Evolutionary conservation across 2,329 filamentous ascomycete genomes (phyloP).

Genomic region (Penicillium sp.): DNA sequence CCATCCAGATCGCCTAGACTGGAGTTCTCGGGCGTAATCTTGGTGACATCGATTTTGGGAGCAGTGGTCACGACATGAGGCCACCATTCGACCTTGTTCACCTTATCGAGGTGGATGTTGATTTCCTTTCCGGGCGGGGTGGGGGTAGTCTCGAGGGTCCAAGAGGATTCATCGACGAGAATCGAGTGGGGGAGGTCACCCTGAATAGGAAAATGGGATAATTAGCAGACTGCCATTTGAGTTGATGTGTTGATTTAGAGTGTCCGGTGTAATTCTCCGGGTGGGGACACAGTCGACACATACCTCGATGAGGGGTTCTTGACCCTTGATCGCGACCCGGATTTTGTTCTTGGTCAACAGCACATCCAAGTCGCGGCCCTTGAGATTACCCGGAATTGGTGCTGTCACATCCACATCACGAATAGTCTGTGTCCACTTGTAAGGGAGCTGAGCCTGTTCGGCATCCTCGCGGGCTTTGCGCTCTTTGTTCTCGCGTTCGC

Average conservation of each 20-base stretch:
- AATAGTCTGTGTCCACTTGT: conserved; percentile 97
- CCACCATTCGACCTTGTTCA: conserved; percentile 99
- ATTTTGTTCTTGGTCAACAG: conserved; percentile 77
- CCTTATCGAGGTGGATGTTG: conserved; percentile 87
- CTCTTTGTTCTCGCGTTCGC: conserved; percentile 57
- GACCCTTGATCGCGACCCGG: conserved; percentile 80
- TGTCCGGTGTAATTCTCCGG: neutral
- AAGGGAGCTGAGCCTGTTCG: conserved; percentile 88
- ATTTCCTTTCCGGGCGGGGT: conserved; percentile 65
- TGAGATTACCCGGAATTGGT: conserved; percentile 75
- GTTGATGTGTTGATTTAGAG: conserved; percentile 1
- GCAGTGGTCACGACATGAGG: conserved; percentile 81
- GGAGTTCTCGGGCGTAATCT: conserved; percentile 90
- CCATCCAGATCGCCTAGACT: conserved; percentile 91
- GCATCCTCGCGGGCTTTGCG: conserved; percentile 70
- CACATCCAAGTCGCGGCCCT: conserved; percentile 79
- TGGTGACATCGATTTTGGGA: conserved; percentile 90
- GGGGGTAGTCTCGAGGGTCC: conserved; percentile 75
- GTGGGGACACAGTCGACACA: conserved; percentile 28
- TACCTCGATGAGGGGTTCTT: conserved; percentile 80
- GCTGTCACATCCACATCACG: conserved; percentile 79
- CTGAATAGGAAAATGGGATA: conserved; percentile 47
- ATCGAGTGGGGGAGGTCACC: conserved; percentile 81
- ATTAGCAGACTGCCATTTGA: neutral
- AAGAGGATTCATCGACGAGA: conserved; percentile 82